Percentiles rank a stretch among this genome's conserved stretches.
Evolutionary conservation across 345 rosid species (phyloP).

Genomic region (Eucalyptus tenuipes): DNA sequence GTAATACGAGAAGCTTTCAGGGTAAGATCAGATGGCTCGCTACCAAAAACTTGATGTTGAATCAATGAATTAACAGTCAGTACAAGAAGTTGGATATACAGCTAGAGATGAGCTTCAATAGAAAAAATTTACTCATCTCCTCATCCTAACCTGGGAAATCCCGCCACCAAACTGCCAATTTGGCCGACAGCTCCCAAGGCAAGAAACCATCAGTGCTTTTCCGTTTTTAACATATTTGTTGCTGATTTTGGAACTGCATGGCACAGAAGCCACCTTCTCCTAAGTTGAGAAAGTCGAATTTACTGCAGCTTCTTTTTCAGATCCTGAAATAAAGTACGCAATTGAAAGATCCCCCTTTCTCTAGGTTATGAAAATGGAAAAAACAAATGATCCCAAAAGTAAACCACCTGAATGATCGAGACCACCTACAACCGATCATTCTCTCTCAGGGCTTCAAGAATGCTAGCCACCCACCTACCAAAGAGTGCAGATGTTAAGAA

Average conservation of each 20-base stretch:
- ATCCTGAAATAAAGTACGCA: background rate
- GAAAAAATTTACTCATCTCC: background rate
- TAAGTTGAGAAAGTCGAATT: background rate
- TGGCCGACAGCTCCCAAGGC: background rate
- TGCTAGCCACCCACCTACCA: slow-evolving; percentile 80
- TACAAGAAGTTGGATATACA: background rate
- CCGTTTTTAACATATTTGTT: background rate
- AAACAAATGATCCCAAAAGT: background rate
- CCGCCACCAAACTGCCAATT: background rate
- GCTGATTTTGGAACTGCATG: background rate
- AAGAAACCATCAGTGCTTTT: background rate
- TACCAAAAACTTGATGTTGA: background rate
- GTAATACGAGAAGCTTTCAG: background rate
- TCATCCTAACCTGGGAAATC: background rate
- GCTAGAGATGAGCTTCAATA: background rate
- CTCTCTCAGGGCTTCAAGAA: slow-evolving; percentile 56
- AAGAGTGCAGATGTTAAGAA: background rate
- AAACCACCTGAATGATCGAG: background rate
- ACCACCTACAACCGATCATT: slow-evolving; percentile 6
- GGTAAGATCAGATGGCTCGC: background rate
- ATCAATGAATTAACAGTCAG: background rate
- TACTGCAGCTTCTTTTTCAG: background rate
- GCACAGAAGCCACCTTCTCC: background rate
- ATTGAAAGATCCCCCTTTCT: background rate
- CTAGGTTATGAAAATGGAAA: background rate